Conservation (phyloP, 371 early-diverging fungal species). For the Apophysomyces sp. region DNA sequence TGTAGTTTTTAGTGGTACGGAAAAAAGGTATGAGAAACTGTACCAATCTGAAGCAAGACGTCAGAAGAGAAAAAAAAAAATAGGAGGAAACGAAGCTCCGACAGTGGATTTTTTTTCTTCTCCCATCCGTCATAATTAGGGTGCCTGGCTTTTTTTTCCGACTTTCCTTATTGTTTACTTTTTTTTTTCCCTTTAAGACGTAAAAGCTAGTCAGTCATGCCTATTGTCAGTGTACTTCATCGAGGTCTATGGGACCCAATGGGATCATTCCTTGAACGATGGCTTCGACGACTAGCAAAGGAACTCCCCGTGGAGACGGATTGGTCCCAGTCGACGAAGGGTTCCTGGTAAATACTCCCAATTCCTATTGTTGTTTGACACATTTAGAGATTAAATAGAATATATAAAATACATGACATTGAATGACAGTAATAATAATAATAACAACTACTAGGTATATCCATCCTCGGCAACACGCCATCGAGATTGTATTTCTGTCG, state of each 20-base stretch:
- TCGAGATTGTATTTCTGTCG: conserved; percentile 57
- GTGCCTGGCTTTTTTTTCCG: neutral
- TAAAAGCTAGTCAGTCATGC: neutral
- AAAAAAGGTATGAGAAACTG: neutral
- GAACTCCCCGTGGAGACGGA: conserved; percentile 56
- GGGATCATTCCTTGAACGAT: conserved; percentile 27
- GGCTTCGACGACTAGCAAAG: conserved; percentile 44
- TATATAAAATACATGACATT: too few species aligned
- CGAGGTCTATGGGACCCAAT: conserved; percentile 24
- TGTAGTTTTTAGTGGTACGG: too few species aligned
- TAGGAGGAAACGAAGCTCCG: neutral
- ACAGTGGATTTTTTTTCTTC: neutral
- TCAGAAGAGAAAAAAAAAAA: neutral
- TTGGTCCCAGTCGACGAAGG: conserved; percentile 52
- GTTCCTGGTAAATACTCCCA: conserved; percentile 46
- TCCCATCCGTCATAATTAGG: neutral
- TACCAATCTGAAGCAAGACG: neutral
- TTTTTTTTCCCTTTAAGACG: neutral
- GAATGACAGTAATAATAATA: too few species aligned
- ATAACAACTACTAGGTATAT: conserved; percentile 65
- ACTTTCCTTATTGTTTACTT: neutral
- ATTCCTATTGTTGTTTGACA: neutral
- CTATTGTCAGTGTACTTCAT: conserved; percentile 1
- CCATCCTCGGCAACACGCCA: conserved; percentile 57
- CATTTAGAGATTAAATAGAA: too few species aligned